phyloP scores from a whole-genome alignment of 116 monocot genomes.

The Dioscorea cayenensis region DNA sequence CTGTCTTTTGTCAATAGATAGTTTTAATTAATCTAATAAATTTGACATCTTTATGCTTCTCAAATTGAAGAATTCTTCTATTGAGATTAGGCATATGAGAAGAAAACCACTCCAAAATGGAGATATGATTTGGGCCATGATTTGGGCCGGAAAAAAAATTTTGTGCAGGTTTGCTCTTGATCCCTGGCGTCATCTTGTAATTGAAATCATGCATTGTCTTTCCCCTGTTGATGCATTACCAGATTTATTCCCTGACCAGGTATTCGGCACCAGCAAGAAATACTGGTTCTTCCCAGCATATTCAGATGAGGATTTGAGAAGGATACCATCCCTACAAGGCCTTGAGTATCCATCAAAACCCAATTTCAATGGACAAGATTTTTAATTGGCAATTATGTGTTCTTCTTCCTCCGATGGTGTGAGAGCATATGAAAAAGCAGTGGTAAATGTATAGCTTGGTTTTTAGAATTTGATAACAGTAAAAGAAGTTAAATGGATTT shows the following conservation, averaged over 20 bases:
- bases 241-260: constrained; percentile 30
- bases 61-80: background rate
- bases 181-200: too few species aligned
- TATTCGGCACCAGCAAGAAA: constrained; percentile 80
- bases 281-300: constrained; percentile 90
- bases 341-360: constrained; percentile 78
- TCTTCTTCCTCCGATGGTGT: background rate
- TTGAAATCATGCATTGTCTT: background rate
- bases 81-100: constrained; percentile 80
- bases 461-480: too few species aligned
- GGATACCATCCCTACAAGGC: constrained; percentile 70
- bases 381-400: constrained; percentile 11
- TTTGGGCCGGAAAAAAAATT: constrained; percentile 86
- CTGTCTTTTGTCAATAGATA: background rate
- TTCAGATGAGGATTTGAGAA: constrained; percentile 87
- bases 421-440: background rate
- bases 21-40: background rate
- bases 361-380: constrained; percentile 41
- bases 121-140: constrained; percentile 88
- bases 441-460: too few species aligned
- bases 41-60: too few species aligned
- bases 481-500: too few species aligned
- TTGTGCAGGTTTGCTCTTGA: constrained; percentile 59
- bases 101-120: constrained; percentile 87
- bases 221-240: background rate